Conservation (phyloP, 1,284 basidiomycete genomes). For the Lignosus rhinocerotis region DNA sequence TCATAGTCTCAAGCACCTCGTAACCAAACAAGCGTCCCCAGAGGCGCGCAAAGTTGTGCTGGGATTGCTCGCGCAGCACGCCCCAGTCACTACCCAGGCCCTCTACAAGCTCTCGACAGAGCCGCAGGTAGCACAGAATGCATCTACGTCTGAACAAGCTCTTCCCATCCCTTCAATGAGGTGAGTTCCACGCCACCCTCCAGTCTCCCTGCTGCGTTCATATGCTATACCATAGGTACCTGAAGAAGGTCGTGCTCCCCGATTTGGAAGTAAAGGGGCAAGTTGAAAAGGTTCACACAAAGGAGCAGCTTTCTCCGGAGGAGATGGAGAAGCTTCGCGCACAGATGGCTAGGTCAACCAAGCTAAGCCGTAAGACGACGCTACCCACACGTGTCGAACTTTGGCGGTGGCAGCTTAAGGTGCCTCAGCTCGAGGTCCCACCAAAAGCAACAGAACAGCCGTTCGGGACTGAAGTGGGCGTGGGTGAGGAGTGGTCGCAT, state of each 20-base stretch:
- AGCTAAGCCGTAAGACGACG: slow-evolving; percentile 9
- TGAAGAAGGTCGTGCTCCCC: slow-evolving; percentile 55
- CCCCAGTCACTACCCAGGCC: slow-evolving; percentile 32
- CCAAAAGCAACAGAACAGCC: slow-evolving; percentile 22
- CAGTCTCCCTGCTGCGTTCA: background rate
- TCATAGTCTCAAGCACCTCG: background rate
- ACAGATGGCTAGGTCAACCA: slow-evolving; percentile 28
- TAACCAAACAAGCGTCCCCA: background rate
- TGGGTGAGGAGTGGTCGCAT: slow-evolving; percentile 55
- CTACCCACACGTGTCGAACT: slow-evolving; percentile 29
- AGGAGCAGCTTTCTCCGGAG: slow-evolving; percentile 33
- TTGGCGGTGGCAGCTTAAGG: slow-evolving; percentile 42
- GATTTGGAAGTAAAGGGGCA: slow-evolving; percentile 41
- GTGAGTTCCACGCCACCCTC: slow-evolving; percentile 34
- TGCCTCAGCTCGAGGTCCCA: slow-evolving; percentile 4
- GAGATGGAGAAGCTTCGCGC: slow-evolving; percentile 31
- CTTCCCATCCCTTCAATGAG: slow-evolving; percentile 50
- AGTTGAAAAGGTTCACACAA: slow-evolving; percentile 45
- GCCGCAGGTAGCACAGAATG: slow-evolving; percentile 19
- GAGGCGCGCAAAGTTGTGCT: slow-evolving; percentile 27
- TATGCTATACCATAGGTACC: slow-evolving; percentile 42
- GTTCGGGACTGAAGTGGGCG: slow-evolving; percentile 47
- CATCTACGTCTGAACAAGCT: background rate
- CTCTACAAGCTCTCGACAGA: slow-evolving; percentile 44
- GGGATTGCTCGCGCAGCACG: slow-evolving; percentile 18